Percentiles rank a stretch among this genome's conserved stretches.
phyloP scores from a whole-genome alignment of 2,329 filamentous ascomycete species.

The Emergomyces orientalis region DNA sequence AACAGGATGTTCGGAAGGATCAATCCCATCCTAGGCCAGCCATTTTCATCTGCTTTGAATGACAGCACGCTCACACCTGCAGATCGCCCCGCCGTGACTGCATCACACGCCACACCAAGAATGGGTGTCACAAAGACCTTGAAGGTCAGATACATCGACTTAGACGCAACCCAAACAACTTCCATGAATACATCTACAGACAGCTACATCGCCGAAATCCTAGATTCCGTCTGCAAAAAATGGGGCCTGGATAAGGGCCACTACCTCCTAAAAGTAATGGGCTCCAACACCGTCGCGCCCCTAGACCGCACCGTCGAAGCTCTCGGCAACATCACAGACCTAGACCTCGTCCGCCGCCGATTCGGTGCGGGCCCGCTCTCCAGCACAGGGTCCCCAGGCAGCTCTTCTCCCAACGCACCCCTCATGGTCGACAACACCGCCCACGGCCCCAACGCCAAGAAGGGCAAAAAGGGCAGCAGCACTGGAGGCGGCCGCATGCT shows the following conservation, averaged over 20 bases:
- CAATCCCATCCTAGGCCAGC: slow-evolving; percentile 39
- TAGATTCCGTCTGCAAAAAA: slow-evolving; percentile 53
- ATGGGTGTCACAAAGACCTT: slow-evolving; percentile 50
- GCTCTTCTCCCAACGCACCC: slow-evolving; percentile 55
- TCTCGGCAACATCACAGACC: slow-evolving; percentile 49
- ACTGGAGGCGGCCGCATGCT: slow-evolving; percentile 29
- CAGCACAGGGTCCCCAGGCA: slow-evolving; percentile 50
- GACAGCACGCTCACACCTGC: slow-evolving; percentile 39
- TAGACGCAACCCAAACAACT: slow-evolving; percentile 46
- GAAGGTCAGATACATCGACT: slow-evolving; percentile 51
- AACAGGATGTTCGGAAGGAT: slow-evolving; percentile 22
- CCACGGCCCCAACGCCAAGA: slow-evolving; percentile 30
- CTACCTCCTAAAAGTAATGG: slow-evolving; percentile 54
- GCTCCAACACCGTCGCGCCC: slow-evolving; percentile 54
- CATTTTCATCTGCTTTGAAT: slow-evolving; percentile 38
- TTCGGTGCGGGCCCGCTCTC: slow-evolving; percentile 53
- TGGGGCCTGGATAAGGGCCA: slow-evolving; percentile 56
- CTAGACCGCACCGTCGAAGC: slow-evolving; percentile 57
- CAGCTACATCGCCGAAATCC: slow-evolving; percentile 58
- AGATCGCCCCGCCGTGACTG: slow-evolving; percentile 37
- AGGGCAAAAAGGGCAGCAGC: slow-evolving; percentile 32
- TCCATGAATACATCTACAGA: slow-evolving; percentile 53
- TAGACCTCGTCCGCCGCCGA: slow-evolving; percentile 53
- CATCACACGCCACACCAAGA: slow-evolving; percentile 43
- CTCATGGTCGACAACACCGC: slow-evolving; percentile 42